Base-by-base conservation (phyloP, 106 monocot species). In the Allium sativum region DNA sequence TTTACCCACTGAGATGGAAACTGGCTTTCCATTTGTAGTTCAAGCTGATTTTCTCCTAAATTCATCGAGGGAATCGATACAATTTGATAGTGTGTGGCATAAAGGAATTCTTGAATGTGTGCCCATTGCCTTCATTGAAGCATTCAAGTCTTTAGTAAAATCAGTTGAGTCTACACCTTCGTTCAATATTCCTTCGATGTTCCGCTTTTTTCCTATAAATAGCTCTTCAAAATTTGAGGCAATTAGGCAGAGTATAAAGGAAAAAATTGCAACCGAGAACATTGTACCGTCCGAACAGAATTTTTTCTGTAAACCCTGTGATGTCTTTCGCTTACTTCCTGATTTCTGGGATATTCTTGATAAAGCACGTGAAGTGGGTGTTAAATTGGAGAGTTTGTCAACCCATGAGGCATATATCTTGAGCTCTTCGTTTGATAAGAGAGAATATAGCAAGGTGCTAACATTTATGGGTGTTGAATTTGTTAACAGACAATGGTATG, bases 31-130 rank as follows among this genome's bases (percentile, higher is more conserved):
- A 0, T 82, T 82, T 46, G 70, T 82, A 59, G 77, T 82, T 56
- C 84, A 85, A 52, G 80, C 84, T 10, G 84, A 85, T 45, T 85
- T 85, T 56, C 52, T 85, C 19, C 77, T 81, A 6, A 44, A 70
- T 40, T 77, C 84, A 12, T 80, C 80, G 17, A 65, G 83, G 12
- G 83, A 83, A 50, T 44, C 84, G 0, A 76, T 84, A 62, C 55
- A 70, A n/a, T 40, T 69, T 0, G 73, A 84, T 17, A 80, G 41
- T 55, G 58, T 65, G 17, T 85, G 80, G 84, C 80, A 85, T 43
- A 70, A 61, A 17, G 77, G 80, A 12, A 80, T 84, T 55, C 70
- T 84, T 12, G 55, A 65, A 19, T 80, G 73, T 66, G 77, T 80
- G 1, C 61, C 84, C 52, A 16, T 68, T 58, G 84, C 77, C 9